These are phyloP conservation scores for Dissophora ornata DNA, from an alignment of 192 early-diverging fungal species.

Conservation along the genomic window DNA sequence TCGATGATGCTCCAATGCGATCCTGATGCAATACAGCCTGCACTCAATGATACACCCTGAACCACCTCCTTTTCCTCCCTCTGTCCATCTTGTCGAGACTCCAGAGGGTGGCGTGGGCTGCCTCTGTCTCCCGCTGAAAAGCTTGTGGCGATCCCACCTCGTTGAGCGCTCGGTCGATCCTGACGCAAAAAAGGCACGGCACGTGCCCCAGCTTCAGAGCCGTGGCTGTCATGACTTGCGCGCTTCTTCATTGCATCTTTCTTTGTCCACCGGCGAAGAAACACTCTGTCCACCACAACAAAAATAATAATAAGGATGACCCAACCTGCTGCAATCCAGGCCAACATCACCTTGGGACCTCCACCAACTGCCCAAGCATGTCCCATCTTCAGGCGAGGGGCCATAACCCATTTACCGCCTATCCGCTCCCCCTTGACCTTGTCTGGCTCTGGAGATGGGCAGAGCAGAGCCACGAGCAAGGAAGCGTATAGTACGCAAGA, in stretches of 20 bases:
- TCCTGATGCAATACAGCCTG: background rate
- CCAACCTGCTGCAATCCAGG: conserved; percentile 68
- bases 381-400: conserved; percentile 32
- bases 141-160: too few species aligned
- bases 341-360: conserved; percentile 54
- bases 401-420: conserved; percentile 47
- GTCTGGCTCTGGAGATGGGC: conserved; percentile 57
- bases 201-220: too few species aligned
- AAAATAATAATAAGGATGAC: conserved; percentile 69
- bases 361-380: conserved; percentile 32
- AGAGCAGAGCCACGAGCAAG: conserved; percentile 72
- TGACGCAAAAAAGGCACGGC: too few species aligned
- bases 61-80: too few species aligned
- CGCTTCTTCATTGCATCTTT: too few species aligned
- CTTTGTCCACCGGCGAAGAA: conserved; percentile 36
- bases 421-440: conserved; percentile 53
- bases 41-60: too few species aligned
- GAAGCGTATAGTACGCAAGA: conserved; percentile 78
- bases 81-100: too few species aligned
- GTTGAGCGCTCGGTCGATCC: too few species aligned
- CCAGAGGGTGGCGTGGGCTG: too few species aligned
- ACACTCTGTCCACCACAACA: conserved; percentile 36
- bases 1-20: conserved; percentile 34
- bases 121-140: too few species aligned
- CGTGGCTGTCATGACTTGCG: too few species aligned